Base-by-base conservation (phyloP, 495 filamentous ascomycete genomes). In the Talaromyces stipitatus region DNA sequence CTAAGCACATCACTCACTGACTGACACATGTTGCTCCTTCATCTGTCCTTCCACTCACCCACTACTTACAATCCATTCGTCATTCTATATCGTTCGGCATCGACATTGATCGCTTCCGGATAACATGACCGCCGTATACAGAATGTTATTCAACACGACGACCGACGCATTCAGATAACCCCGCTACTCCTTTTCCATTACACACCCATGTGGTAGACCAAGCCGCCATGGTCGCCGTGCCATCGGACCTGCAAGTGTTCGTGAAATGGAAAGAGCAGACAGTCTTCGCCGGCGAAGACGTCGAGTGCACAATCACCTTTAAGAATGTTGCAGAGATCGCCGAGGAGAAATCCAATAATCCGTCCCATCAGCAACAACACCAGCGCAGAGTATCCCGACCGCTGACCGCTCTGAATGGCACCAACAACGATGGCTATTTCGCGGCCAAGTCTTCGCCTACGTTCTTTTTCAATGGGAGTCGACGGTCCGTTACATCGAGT, bases 231-330 rank as follows among this genome's bases (percentile, higher is more conserved):
- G 52, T 67, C 71, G 72, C 68, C 65, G 77, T 78, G 75, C 68
- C 74, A 63, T 76, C 78, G 58, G 80, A 95, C 75, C 91, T 98
- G 65, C 86, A 90, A 64, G 92, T 97, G 69, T 97, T 92, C 65
- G 89, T 98, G 67, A 84, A 87, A 73, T 97, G 87, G 90, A 88
- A 87, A 68, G 89, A 89, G 64, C 84, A 86, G 69, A 90, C 86
- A 46, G 90, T 98, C 60, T 97, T 96, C 70, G 89, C 95, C 28
- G 95, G 95, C 60, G 94, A 97, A 74, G 85, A 91, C 62, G 79
- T 97, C 63, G 87, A 92, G 72, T 96, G 94, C 72, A 90, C 83
- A 52, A 97, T 98, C 64, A 96, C 90, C 41, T 97, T 97, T 74
- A 92, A 88, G 72, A 98, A 98, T 66, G 81, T 91, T 58, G 82